These are phyloP conservation scores for Plasmodium gonderi DNA, from an alignment of 169 alveolate species.

Conservation along the genomic window DNA sequence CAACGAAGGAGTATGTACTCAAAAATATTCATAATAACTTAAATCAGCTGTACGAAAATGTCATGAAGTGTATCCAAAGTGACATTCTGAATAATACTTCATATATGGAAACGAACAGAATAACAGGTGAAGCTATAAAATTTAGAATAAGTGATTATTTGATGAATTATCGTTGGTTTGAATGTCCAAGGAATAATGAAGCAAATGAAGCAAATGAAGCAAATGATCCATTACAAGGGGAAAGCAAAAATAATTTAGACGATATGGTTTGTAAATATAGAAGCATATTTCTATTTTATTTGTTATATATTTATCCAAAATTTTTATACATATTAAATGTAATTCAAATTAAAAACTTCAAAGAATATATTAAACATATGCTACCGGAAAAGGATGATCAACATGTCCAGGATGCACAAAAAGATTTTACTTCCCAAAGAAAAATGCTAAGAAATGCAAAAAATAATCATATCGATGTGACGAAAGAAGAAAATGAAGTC, in stretches of 20 bases:
- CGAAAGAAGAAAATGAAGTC: constrained; percentile 3
- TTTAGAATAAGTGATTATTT: constrained; percentile 38
- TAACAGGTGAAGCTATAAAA: constrained; percentile 9
- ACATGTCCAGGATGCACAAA: constrained; percentile 61
- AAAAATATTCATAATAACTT: constrained; percentile 39
- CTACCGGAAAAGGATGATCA: constrained; percentile 28
- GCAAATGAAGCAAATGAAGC: constrained; percentile 6
- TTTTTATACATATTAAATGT: constrained; percentile 50
- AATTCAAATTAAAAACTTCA: constrained; percentile 39
- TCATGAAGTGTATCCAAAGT: constrained; percentile 3
- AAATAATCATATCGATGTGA: not conserved
- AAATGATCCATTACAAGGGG: not conserved
- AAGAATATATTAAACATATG: constrained; percentile 19
- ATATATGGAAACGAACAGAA: not conserved
- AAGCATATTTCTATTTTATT: constrained; percentile 47
- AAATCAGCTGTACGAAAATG: constrained; percentile 26
- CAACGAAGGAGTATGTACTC: not conserved
- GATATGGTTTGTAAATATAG: constrained; percentile 41
- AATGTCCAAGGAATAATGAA: not conserved
- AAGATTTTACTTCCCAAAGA: constrained; percentile 44
- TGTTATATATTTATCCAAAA: constrained; percentile 64
- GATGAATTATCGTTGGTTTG: constrained; percentile 61
- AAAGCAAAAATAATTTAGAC: constrained; percentile 16
- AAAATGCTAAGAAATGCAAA: constrained; percentile 44
- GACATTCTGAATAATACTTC: constrained; percentile 23